These are phyloP conservation scores for Borealophlyctis nickersoniae DNA, from an alignment of 192 early-diverging fungal genomes.

Conservation along the genomic window DNA sequence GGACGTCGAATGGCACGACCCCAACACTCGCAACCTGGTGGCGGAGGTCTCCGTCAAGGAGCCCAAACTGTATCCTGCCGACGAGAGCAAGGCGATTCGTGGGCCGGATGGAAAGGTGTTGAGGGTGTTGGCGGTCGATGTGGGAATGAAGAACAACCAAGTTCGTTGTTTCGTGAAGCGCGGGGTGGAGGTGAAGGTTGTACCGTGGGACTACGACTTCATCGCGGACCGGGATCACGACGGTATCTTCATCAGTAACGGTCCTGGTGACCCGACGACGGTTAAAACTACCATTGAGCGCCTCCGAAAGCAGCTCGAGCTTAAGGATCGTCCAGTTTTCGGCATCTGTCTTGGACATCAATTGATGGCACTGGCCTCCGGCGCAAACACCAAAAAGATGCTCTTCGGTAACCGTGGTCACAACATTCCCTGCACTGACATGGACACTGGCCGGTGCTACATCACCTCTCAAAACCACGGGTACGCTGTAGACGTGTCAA, in stretches of 20 bases:
- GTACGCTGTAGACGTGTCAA: constrained; percentile 84
- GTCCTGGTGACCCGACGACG: constrained; percentile 93
- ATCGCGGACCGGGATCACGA: constrained; percentile 71
- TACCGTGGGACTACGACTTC: constrained; percentile 98
- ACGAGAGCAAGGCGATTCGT: constrained; percentile 36
- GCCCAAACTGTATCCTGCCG: constrained; percentile 64
- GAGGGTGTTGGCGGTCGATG: constrained; percentile 89
- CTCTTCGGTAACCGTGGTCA: constrained; percentile 99
- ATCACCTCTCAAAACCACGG: constrained; percentile 99
- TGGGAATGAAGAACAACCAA: constrained; percentile 99
- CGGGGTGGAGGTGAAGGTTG: constrained; percentile 88
- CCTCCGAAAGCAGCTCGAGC: constrained; percentile 62
- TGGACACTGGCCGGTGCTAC: constrained; percentile 94
- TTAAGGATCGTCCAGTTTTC: constrained; percentile 86
- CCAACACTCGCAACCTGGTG: constrained; percentile 89
- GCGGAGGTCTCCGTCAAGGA: constrained; percentile 90
- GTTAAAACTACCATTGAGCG: constrained; percentile 75
- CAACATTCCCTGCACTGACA: constrained; percentile 97
- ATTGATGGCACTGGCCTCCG: constrained; percentile 88
- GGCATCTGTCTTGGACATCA: constrained; percentile 99
- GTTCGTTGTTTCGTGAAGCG: constrained; percentile 96
- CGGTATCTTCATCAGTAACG: constrained; percentile 88
- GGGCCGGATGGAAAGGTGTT: constrained; percentile 66
- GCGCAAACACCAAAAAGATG: constrained; percentile 92
- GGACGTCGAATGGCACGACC: constrained; percentile 89